phyloP scores from a whole-genome alignment of 768 basidiomycete species.

The Mycena crocata region DNA sequence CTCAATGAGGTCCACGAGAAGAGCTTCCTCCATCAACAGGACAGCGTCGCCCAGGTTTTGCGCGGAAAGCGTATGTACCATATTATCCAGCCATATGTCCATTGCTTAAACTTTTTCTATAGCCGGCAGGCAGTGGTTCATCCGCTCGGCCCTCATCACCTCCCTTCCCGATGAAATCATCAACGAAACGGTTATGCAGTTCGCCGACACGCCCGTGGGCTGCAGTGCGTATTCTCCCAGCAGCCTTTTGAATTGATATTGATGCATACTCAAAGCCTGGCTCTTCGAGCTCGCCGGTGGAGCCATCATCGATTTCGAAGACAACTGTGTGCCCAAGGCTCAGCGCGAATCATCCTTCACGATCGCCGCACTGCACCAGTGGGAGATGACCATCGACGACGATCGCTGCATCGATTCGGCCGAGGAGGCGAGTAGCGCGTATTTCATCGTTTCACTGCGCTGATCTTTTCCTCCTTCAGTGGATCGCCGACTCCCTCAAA shows the following conservation, averaged over 20 bases:
- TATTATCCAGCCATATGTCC: constrained; percentile 6
- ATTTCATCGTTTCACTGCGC: constrained; percentile 5
- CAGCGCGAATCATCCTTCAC: constrained; percentile 88
- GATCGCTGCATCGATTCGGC: constrained; percentile 84
- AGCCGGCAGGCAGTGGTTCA: constrained; percentile 92
- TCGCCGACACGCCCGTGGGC: constrained; percentile 86
- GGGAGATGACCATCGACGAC: constrained; percentile 88
- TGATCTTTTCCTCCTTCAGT: constrained; percentile 56
- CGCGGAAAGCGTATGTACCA: constrained; percentile 75
- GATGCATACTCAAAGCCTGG: constrained; percentile 69
- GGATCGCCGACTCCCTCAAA: constrained; percentile 82
- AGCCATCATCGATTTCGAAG: constrained; percentile 77
- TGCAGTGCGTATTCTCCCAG: constrained; percentile 74
- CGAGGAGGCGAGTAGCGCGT: constrained; percentile 68
- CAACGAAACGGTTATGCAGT: constrained; percentile 83
- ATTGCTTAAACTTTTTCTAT: not conserved
- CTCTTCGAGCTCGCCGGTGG: constrained; percentile 92
- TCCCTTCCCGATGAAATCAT: constrained; percentile 89
- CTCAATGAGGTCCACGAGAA: constrained; percentile 94
- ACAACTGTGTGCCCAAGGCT: constrained; percentile 78
- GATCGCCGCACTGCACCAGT: constrained; percentile 91
- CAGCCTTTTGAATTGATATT: not conserved
- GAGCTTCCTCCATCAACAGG: constrained; percentile 89
- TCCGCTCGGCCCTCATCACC: constrained; percentile 86
- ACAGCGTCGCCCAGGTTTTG: constrained; percentile 90